Conservation (phyloP, 139 green algal species). For the Coelastrella sp. region DNA sequence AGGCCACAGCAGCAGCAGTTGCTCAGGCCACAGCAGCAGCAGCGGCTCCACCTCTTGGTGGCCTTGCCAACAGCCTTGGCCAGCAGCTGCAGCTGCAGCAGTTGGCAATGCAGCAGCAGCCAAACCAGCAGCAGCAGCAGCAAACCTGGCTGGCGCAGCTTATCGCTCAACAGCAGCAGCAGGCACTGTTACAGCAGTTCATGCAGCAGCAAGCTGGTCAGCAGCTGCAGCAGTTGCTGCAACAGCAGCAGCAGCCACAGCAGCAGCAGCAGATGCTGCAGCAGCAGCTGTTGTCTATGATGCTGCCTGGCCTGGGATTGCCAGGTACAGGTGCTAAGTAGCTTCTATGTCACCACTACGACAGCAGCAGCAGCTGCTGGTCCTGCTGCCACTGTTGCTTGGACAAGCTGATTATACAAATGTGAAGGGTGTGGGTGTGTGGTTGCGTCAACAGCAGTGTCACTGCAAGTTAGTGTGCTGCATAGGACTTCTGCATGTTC, state of each 20-base stretch:
- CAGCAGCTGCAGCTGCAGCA: background rate
- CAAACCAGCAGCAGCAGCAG: conserved; percentile 18
- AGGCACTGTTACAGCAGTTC: background rate
- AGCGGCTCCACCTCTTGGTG: background rate
- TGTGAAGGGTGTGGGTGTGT: background rate
- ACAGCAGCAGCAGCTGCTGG: background rate
- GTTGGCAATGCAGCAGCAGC: background rate
- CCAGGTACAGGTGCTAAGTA: background rate
- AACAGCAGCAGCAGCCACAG: background rate
- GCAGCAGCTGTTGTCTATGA: background rate
- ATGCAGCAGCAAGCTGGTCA: background rate
- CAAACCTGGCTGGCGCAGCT: no score
- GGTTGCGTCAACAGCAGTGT: background rate
- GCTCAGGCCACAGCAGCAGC: background rate
- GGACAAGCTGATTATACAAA: background rate
- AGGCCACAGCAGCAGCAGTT: background rate
- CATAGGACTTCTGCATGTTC: background rate
- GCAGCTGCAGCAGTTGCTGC: background rate
- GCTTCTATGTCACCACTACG: background rate
- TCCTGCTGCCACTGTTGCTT: background rate
- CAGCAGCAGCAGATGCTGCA: background rate
- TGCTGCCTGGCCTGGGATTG: background rate
- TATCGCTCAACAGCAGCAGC: background rate
- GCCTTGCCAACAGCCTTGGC: no score
- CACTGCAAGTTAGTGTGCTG: background rate